phyloP scores from a whole-genome alignment of 768 basidiomycete species.

The Cyclocybe cylindracea region DNA sequence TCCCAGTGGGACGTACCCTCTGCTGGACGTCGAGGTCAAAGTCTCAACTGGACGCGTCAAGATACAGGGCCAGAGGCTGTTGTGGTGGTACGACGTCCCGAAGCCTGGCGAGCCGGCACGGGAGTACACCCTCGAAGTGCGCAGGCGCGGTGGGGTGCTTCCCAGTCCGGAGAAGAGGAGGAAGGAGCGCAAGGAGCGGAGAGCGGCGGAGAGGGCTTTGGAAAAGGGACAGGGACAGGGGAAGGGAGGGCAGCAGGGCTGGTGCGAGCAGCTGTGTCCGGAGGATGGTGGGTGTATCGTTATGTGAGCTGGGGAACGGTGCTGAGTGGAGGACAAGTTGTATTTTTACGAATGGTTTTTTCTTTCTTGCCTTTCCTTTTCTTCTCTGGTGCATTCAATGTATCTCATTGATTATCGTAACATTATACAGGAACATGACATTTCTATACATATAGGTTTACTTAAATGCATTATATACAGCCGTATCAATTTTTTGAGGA shows the following conservation, averaged over 20 bases:
- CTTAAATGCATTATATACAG: too few relatives aligned
- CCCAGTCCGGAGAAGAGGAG: slow-evolving; percentile 14
- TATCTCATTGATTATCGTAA: background rate
- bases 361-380: background rate
- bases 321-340: too few relatives aligned
- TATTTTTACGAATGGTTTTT: background rate
- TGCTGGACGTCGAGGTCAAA: slow-evolving; percentile 41
- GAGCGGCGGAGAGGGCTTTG: too few relatives aligned
- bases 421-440: too few relatives aligned
- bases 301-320: slow-evolving; percentile 4
- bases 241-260: background rate
- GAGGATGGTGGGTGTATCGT: slow-evolving; percentile 20
- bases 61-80: slow-evolving; percentile 48
- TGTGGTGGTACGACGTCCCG: slow-evolving; percentile 58
- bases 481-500: too few relatives aligned
- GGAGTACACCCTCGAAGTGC: slow-evolving; percentile 36
- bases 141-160: slow-evolving; percentile 29
- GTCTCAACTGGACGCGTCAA: slow-evolving; percentile 44
- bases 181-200: slow-evolving; percentile 1
- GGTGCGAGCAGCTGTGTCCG: slow-evolving; percentile 20
- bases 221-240: background rate
- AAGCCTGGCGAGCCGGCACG: slow-evolving; percentile 25
- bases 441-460: too few relatives aligned
- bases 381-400: background rate
- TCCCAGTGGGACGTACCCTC: slow-evolving; percentile 19